Percentiles rank a stretch among this genome's conserved stretches.
Evolutionary conservation across 495 filamentous ascomycete species (phyloP).

Genomic region (Penicillium cinerascens): DNA sequence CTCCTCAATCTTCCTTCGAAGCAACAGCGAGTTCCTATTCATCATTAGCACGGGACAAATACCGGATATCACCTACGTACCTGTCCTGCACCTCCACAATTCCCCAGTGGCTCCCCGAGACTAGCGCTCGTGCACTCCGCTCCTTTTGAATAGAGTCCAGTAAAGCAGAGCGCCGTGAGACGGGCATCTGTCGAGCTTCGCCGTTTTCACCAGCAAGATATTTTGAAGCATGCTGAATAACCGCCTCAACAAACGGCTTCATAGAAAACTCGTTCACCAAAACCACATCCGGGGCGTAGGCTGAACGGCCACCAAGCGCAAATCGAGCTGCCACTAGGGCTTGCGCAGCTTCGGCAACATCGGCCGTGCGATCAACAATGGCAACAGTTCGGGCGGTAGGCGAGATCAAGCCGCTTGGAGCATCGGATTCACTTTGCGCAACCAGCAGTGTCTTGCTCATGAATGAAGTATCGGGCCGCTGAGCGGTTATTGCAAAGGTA

Average conservation of each 20-base stretch:
- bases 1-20: conserved; percentile 28
- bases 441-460: conserved; percentile 16
- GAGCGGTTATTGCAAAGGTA: conserved; percentile 35
- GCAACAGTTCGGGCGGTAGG: conserved; percentile 37
- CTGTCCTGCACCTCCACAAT: conserved; percentile 30
- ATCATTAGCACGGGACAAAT: background rate
- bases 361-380: conserved; percentile 51
- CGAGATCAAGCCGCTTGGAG: conserved; percentile 25
- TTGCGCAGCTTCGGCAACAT: conserved; percentile 43
- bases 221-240: conserved; percentile 32
- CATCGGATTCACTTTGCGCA: conserved; percentile 13
- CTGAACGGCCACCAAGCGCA: conserved; percentile 45
- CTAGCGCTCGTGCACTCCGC: conserved; percentile 15
- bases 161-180: conserved; percentile 14
- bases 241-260: conserved; percentile 45
- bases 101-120: conserved; percentile 31
- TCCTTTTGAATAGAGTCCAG: conserved; percentile 26
- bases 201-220: conserved; percentile 33
- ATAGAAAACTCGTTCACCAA: conserved; percentile 55
- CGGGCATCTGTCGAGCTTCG: conserved; percentile 13
- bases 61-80: conserved; percentile 2
- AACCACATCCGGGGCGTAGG: conserved; percentile 53
- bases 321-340: conserved; percentile 47
- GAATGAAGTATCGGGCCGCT: conserved; percentile 20
- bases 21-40: conserved; percentile 23